Evolutionary conservation across 1,284 basidiomycete species (phyloP).

Genomic region (Leccinum pachyderme): DNA sequence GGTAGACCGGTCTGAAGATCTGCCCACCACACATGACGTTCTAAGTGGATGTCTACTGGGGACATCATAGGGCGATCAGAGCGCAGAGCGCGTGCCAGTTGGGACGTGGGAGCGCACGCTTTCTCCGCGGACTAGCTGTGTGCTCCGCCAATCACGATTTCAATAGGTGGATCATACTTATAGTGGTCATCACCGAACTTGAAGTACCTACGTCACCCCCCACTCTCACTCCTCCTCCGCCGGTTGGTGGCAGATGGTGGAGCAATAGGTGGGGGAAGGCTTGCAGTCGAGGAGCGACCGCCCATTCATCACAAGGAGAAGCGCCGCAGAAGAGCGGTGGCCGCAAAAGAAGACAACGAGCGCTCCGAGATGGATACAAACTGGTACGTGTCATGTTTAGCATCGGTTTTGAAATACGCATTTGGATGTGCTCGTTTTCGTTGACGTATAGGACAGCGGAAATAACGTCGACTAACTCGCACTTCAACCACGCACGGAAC

Average conservation of each 20-base stretch:
- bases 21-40: background rate
- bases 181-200: background rate
- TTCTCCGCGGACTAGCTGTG: conserved; percentile 2
- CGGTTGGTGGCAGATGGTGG: background rate
- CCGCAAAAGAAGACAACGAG: background rate
- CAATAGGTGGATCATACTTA: background rate
- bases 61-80: background rate
- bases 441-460: conserved; percentile 11
- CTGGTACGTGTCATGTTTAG: background rate
- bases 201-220: background rate
- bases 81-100: background rate
- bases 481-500: background rate
- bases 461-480: background rate
- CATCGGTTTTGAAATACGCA: background rate
- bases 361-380: background rate
- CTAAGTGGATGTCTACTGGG: background rate
- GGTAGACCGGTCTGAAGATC: background rate
- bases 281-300: too few relatives aligned
- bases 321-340: background rate
- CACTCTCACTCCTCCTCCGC: background rate
- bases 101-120: background rate
- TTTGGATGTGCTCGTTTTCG: background rate
- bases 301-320: background rate
- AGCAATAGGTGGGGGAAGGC: background rate
- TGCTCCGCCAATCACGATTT: conserved; percentile 3